Evolutionary conservation across 257 asterid genomes (phyloP).

Genomic region (Solanum neorickii): DNA sequence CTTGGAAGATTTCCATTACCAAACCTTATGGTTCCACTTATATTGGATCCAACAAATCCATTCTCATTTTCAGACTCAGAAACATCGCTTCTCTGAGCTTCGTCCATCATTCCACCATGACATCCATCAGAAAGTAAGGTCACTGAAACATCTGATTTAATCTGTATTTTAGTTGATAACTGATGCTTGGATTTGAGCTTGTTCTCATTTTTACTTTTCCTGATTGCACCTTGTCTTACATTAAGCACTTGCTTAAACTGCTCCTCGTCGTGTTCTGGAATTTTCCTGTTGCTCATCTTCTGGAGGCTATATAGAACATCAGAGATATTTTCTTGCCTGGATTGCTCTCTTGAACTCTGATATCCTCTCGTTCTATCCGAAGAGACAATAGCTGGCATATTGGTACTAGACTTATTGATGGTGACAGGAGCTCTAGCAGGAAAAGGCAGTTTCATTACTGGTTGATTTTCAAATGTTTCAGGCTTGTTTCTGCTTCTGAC

Average conservation of each 20-base stretch:
- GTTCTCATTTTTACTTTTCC: constrained; percentile 47
- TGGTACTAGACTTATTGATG: constrained; percentile 30
- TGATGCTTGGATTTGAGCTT: constrained; percentile 47
- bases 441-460: constrained; percentile 43
- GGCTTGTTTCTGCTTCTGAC: constrained; percentile 35
- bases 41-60: constrained; percentile 17
- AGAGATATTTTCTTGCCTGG: constrained; percentile 30
- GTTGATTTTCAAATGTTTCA: constrained; percentile 43
- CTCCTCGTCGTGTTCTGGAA: constrained; percentile 53
- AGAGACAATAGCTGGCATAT: constrained; percentile 25
- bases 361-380: constrained; percentile 12
- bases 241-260: constrained; percentile 56
- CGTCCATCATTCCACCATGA: constrained; percentile 22
- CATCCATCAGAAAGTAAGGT: constrained; percentile 22
- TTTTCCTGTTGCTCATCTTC: constrained; percentile 34
- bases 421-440: constrained; percentile 59
- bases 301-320: constrained; percentile 42
- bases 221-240: constrained; percentile 57
- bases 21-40: constrained; percentile 19
- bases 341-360: constrained; percentile 30
- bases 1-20: constrained; percentile 42
- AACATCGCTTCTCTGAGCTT: constrained; percentile 29
- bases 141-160: constrained; percentile 28
- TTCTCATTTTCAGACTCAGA: constrained; percentile 48
- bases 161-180: constrained; percentile 32